A percentile compares a stretch with the other conserved stretches of the same genome.
Evolutionary conservation across 441 rosid species (phyloP).

Genomic region (Cnidoscolus chayamansa): DNA sequence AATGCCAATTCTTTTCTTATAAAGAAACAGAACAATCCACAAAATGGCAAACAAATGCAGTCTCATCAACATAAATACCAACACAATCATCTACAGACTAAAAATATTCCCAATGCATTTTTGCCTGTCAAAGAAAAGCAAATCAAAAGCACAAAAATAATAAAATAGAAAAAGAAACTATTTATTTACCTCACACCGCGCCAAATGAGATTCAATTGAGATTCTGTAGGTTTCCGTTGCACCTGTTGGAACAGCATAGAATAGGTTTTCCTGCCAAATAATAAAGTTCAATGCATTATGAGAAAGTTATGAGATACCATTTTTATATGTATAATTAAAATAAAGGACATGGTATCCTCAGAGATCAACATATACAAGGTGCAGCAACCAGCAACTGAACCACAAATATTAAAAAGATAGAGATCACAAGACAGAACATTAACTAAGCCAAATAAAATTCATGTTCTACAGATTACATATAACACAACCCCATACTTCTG

Average conservation of each 20-base stretch:
- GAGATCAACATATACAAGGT: not conserved
- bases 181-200: constrained; percentile 60
- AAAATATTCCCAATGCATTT: constrained; percentile 3
- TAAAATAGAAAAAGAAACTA: constrained; percentile 10
- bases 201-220: constrained; percentile 76
- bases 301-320: not conserved
- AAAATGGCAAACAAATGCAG: not conserved
- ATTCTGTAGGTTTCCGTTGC: constrained; percentile 77
- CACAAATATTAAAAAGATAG: not conserved
- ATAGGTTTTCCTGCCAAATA: constrained; percentile 84
- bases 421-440: not conserved
- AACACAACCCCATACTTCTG: constrained; percentile 61
- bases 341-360: not conserved
- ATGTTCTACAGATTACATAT: constrained; percentile 13
- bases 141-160: constrained; percentile 6
- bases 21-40: not conserved
- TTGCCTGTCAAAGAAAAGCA: not conserved
- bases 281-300: constrained; percentile 12
- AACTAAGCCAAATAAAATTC: constrained; percentile 4
- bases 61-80: not conserved
- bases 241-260: constrained; percentile 83
- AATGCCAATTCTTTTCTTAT: not conserved
- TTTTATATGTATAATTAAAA: not conserved
- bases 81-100: not conserved
- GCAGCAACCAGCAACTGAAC: not conserved